Base-by-base conservation (phyloP, 805 yeast species). In the Hanseniaspora clermontiae region DNA sequence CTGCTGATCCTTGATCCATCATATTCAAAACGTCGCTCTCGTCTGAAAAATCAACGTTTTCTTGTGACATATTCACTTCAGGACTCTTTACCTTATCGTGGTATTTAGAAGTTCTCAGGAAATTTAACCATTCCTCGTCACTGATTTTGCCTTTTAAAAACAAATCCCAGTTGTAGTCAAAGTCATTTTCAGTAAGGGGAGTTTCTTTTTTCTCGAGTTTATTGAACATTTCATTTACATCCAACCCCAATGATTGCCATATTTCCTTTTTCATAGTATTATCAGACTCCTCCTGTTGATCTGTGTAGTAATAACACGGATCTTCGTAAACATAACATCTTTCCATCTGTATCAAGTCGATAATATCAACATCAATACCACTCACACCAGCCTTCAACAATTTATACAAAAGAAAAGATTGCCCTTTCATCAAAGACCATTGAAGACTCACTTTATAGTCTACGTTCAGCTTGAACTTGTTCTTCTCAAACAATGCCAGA, bases 341-440 rank as follows among this genome's bases (percentile, higher is more conserved):
- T 46, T 53, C 57, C 57, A 53, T 53, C 19, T 53, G 57, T 46
- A 53, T 24, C 24, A 53, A 29, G 45, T 53, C 57, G 12, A 53
- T 11, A 3, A 39, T 32, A 36, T 43, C 45, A 14, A 53, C 51
- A 19, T 39, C 36, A 32, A 53, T 29, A 5, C 47, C 51, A 27
- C 43, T 39, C 6, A 46, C 17, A 24, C 57, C 57, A 3, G 51
- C 57, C 24, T 53, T 53, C 4, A 53, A 17, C 17, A 53, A 10
- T 17, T 53, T 53, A 32, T 53, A 53, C 14, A 53, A 40, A 29
- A 53, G 34, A 50, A 82, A 83, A 0, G 90, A 87, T 64, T 84
- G 90, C 0, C 90, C 91, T 63, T 84, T 84, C 63, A 84, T 63
- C 2, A 84, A 83, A 0, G 85, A 82, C 72, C 83, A 72, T 61